Percentiles rank a stretch among this genome's conserved stretches.
Evolutionary conservation across 2,329 filamentous ascomycete species (phyloP).

Genomic region (Arthrobotrys musiformis): DNA sequence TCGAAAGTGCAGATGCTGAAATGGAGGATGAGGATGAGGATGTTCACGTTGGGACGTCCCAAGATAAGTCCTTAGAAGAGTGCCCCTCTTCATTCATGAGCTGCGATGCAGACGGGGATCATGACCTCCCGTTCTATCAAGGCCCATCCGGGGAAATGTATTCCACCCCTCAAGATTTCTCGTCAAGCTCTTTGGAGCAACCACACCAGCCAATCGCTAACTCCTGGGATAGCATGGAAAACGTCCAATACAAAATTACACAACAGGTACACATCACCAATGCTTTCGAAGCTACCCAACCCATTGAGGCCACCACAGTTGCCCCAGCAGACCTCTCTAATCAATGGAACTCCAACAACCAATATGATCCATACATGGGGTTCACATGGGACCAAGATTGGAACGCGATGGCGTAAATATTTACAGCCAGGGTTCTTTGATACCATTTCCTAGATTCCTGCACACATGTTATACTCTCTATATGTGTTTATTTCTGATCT

Average conservation of each 20-base stretch:
- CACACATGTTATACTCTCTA: neutral
- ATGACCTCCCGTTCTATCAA: neutral
- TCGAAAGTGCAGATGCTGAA: too few species aligned
- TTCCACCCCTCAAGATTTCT: constrained; percentile 12
- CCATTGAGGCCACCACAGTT: neutral
- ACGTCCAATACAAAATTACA: neutral
- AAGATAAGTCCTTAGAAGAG: neutral
- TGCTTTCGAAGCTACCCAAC: too few species aligned
- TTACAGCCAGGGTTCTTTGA: neutral
- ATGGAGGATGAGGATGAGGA: neutral
- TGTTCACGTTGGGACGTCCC: neutral
- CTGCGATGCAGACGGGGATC: neutral
- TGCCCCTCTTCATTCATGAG: neutral
- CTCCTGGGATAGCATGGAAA: neutral
- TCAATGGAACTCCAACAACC: neutral
- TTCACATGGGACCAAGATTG: neutral
- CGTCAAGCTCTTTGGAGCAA: neutral
- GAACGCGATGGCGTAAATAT: neutral
- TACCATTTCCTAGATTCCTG: neutral
- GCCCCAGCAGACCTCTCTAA: neutral
- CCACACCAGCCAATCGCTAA: neutral
- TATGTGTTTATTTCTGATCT: neutral
- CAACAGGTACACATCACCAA: too few species aligned
- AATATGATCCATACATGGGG: constrained; percentile 9
- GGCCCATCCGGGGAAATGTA: neutral